A percentile compares a stretch with the other conserved stretches of the same genome.
Conservation (phyloP, 306 rosid genomes). For the Vigna unguiculata region DNA sequence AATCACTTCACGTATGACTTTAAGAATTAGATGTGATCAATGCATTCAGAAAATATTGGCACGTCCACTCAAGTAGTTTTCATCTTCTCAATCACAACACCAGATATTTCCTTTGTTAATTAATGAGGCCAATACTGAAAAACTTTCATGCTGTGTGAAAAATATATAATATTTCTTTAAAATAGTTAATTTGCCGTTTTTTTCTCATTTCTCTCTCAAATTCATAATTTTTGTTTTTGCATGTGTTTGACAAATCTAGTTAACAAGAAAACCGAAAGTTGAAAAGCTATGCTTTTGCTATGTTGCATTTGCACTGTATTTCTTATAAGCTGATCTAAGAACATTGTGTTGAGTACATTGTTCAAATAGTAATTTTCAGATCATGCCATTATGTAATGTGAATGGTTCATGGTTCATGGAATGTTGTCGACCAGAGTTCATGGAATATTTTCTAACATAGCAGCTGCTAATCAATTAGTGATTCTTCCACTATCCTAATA, state of each 20-base stretch:
- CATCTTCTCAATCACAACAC: background rate
- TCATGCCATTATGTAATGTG: background rate
- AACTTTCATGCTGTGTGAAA: background rate
- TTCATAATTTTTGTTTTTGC: background rate
- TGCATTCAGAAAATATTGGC: constrained; percentile 22
- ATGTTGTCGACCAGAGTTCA: background rate
- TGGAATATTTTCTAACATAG: background rate
- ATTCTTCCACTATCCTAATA: no score
- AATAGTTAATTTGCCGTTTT: background rate
- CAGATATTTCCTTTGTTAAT: background rate
- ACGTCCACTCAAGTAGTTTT: constrained; percentile 12
- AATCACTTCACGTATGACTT: constrained; percentile 40
- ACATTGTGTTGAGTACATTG: background rate
- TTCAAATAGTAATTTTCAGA: background rate
- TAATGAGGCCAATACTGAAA: background rate
- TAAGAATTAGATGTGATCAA: background rate
- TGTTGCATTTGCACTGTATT: background rate
- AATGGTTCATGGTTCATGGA: background rate
- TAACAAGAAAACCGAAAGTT: background rate
- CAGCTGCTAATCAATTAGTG: background rate
- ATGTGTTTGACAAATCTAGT: background rate
- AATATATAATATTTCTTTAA: background rate
- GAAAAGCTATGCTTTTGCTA: background rate
- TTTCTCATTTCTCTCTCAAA: background rate
- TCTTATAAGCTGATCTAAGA: background rate